Conservation (phyloP, 176 grass and related monocot genomes). For the Aegilops sharonensis region DNA sequence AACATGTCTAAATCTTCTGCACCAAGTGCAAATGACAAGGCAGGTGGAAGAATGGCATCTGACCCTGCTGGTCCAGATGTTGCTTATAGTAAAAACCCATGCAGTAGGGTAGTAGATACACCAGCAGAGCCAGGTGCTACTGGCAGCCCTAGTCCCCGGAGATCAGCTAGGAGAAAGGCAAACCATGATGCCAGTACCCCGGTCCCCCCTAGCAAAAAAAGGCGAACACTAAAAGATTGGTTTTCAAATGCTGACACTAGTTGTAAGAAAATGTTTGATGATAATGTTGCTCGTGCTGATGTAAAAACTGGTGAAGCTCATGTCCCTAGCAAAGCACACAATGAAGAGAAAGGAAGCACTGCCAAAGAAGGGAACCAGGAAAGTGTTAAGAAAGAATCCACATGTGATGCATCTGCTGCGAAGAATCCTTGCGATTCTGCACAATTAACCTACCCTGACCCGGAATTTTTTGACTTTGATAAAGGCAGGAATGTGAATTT, state of each 20-base stretch:
- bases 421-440: constrained; percentile 28
- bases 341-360: constrained; percentile 17
- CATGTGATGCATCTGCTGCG: constrained; percentile 23
- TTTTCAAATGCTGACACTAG: constrained; percentile 21
- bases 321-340: constrained; percentile 25
- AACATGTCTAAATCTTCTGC: constrained; percentile 27
- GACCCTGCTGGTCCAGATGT: constrained; percentile 6
- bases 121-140: constrained; percentile 30
- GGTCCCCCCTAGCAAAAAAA: constrained; percentile 25
- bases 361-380: constrained; percentile 13
- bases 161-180: constrained; percentile 47
- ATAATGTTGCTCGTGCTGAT: constrained; percentile 1
- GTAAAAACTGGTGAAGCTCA: constrained; percentile 16
- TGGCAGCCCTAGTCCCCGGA: constrained; percentile 38
- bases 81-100: neutral
- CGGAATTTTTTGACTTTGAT: constrained; percentile 79
- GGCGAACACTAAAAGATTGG: constrained; percentile 34
- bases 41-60: constrained; percentile 23
- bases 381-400: constrained; percentile 12
- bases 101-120: constrained; percentile 15
- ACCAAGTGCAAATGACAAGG: neutral
- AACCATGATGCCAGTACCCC: constrained; percentile 8
- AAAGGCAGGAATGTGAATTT: constrained; percentile 42
- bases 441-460: constrained; percentile 55
- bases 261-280: constrained; percentile 23